A percentile compares a stretch with the other conserved stretches of the same genome.
Conservation (phyloP, 768 basidiomycete species). For the Lyophyllum shimeji region DNA sequence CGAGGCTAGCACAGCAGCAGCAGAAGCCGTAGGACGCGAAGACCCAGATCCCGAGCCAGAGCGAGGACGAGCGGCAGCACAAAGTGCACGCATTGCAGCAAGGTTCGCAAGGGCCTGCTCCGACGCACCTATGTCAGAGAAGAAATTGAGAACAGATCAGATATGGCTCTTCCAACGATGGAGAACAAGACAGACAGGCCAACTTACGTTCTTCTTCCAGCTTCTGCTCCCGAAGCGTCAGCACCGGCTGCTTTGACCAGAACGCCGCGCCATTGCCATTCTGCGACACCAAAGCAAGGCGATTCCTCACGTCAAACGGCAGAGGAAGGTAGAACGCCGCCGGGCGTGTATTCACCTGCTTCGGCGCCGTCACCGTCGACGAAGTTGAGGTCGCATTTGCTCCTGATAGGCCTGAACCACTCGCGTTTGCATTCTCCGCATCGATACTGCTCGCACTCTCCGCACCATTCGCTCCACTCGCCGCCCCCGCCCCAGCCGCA, state of each 20-base stretch:
- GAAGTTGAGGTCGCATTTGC: too few species aligned
- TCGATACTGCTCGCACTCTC: not conserved
- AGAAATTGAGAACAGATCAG: too few species aligned
- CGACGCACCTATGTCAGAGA: not conserved
- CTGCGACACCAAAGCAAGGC: too few species aligned
- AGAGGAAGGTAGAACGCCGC: not conserved
- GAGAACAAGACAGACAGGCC: not conserved
- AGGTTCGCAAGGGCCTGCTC: not conserved
- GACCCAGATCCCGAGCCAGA: not conserved
- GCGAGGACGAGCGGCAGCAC: not conserved
- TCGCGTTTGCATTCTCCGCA: too few species aligned
- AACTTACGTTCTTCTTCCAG: constrained; percentile 1
- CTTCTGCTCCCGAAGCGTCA: not conserved
- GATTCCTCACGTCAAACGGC: not conserved
- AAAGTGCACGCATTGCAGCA: not conserved
- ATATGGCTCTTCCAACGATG: too few species aligned
- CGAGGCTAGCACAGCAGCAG: not conserved
- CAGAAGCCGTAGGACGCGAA: not conserved
- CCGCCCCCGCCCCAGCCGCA: not conserved
- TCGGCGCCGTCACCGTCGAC: not conserved
- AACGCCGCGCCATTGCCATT: too few species aligned
- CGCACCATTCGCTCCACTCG: too few species aligned
- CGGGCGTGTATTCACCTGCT: not conserved
- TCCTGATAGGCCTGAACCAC: too few species aligned
- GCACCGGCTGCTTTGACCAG: not conserved